Conservation (phyloP, 2,329 filamentous ascomycete species). For the Fusarium heterosporum region DNA sequence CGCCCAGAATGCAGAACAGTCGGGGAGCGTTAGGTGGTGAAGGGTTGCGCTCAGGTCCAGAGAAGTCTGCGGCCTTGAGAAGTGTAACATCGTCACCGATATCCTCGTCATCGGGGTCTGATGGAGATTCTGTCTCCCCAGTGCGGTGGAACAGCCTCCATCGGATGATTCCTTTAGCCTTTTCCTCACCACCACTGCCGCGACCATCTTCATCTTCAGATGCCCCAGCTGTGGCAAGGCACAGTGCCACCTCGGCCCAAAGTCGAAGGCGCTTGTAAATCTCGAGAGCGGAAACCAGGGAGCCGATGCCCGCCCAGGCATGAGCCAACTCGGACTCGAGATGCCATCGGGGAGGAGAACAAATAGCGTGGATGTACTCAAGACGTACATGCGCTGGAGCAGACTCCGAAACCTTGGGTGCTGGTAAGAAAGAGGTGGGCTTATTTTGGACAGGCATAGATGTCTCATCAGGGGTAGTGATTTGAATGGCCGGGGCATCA, state of each 20-base stretch:
- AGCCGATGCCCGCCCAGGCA: slow-evolving; percentile 91
- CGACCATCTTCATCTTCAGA: slow-evolving; percentile 69
- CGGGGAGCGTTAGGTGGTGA: slow-evolving; percentile 85
- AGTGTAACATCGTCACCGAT: slow-evolving; percentile 62
- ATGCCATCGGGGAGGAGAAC: slow-evolving; percentile 90
- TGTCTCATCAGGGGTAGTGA: slow-evolving; percentile 55
- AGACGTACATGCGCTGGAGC: slow-evolving; percentile 82
- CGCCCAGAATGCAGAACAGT: slow-evolving; percentile 92
- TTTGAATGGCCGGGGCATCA: slow-evolving; percentile 59
- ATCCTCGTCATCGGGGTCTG: slow-evolving; percentile 64
- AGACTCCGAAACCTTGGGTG: slow-evolving; percentile 78
- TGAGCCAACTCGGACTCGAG: slow-evolving; percentile 92
- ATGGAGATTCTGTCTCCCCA: slow-evolving; percentile 47
- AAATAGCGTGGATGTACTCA: slow-evolving; percentile 84
- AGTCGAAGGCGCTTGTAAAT: slow-evolving; percentile 94
- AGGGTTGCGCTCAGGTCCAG: slow-evolving; percentile 74
- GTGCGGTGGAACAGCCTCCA: slow-evolving; percentile 81
- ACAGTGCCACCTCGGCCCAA: slow-evolving; percentile 95
- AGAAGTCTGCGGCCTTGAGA: slow-evolving; percentile 66
- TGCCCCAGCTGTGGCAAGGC: slow-evolving; percentile 73
- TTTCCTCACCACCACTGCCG: slow-evolving; percentile 75
- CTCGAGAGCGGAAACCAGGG: slow-evolving; percentile 88
- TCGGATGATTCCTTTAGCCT: slow-evolving; percentile 80
- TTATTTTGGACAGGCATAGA: slow-evolving; percentile 50
- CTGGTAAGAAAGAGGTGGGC: slow-evolving; percentile 84